These are phyloP conservation scores for Amesomyces nigricolor DNA, from an alignment of 2,329 filamentous ascomycete species.

Conservation along the genomic window DNA sequence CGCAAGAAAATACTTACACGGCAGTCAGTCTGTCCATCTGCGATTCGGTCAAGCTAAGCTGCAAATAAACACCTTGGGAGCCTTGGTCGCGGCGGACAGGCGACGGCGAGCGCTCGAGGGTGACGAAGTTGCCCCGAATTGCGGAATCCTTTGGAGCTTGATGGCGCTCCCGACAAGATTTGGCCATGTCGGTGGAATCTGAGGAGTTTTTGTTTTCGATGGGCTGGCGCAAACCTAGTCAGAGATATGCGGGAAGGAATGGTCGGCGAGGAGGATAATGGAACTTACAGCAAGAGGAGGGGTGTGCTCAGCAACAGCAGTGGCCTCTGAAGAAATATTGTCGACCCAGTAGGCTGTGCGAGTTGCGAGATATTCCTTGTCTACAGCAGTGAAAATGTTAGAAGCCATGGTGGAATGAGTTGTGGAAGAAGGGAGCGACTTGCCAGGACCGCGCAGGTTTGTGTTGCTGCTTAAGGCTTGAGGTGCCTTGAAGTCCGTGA, in stretches of 20 bases:
- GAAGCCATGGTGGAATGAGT: background rate
- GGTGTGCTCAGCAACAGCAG: background rate
- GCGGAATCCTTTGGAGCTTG: slow-evolving; percentile 22
- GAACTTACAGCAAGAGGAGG: slow-evolving; percentile 5
- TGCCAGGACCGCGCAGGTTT: background rate
- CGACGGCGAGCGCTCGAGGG: slow-evolving; percentile 33
- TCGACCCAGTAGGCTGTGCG: slow-evolving; percentile 5
- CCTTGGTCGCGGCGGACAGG: slow-evolving; percentile 32
- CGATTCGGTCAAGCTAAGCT: slow-evolving; percentile 44
- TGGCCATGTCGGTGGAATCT: background rate
- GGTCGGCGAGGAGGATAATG: background rate
- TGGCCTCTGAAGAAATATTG: background rate
- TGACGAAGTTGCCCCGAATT: slow-evolving; percentile 36
- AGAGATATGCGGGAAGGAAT: background rate
- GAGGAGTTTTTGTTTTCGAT: background rate
- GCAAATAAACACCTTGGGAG: slow-evolving; percentile 40
- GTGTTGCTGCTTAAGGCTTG: background rate
- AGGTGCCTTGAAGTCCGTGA: background rate
- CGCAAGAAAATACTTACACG: slow-evolving; percentile 33
- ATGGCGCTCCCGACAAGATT: background rate
- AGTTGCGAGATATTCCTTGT: background rate
- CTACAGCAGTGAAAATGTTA: background rate
- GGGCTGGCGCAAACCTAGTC: background rate
- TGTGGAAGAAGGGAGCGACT: background rate
- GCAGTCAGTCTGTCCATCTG: slow-evolving; percentile 45